phyloP scores from a whole-genome alignment of 2,329 filamentous ascomycete genomes.

The Nigrograna mackinnonii region DNA sequence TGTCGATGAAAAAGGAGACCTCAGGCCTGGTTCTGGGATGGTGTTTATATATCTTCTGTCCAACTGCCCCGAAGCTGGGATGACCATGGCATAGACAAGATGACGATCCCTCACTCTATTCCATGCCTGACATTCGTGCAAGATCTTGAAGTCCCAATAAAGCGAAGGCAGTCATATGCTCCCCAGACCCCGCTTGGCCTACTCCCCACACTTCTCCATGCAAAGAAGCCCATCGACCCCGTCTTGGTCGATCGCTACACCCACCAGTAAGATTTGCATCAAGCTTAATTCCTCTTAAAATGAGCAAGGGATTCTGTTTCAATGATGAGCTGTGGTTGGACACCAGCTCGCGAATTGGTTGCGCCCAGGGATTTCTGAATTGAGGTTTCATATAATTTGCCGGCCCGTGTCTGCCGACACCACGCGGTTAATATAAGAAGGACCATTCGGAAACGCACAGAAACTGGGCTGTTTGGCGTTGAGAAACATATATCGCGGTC shows the following conservation, averaged over 20 bases:
- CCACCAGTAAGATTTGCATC: constrained; percentile 10
- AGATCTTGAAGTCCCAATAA: constrained; percentile 14
- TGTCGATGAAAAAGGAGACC: constrained; percentile 5
- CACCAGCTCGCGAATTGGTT: constrained; percentile 5
- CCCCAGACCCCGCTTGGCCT: constrained; percentile 14
- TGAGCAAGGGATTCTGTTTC: constrained; percentile 11
- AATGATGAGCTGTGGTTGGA: constrained; percentile 14
- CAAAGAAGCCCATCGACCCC: constrained; percentile 9
- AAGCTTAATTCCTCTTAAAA: constrained; percentile 9
- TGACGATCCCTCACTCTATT: constrained; percentile 20
- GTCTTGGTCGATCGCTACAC: constrained; percentile 15
- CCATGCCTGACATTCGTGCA: constrained; percentile 17
- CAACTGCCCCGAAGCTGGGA: constrained; percentile 9
- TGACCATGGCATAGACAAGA: constrained; percentile 10
- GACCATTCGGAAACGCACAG: constrained; percentile 2
- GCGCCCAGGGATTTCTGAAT: constrained; percentile 5
- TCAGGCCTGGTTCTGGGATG: not conserved
- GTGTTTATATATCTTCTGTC: constrained; percentile 17
- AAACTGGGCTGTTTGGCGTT: constrained; percentile 9
- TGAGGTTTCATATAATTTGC: constrained; percentile 24
- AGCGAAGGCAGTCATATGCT: constrained; percentile 19
- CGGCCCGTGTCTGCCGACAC: constrained; percentile 15
- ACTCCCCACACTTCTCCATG: constrained; percentile 18
- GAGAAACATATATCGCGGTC: constrained; percentile 5
- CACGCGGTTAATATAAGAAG: constrained; percentile 7